These are phyloP conservation scores for Paecilomyces niveus DNA, from an alignment of 2,329 filamentous ascomycete genomes.

Conservation along the genomic window DNA sequence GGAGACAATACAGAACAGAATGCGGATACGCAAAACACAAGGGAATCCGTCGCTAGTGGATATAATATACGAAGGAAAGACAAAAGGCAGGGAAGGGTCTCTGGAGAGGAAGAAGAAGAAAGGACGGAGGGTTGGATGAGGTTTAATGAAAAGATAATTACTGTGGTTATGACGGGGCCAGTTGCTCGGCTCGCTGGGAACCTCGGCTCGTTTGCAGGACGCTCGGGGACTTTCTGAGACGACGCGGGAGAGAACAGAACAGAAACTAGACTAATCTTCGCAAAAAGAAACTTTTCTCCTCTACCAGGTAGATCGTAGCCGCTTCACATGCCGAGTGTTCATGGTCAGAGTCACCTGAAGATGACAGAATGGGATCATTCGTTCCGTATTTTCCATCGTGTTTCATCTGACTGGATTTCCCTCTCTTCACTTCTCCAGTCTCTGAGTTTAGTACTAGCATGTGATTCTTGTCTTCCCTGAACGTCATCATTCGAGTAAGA, in stretches of 20 bases:
- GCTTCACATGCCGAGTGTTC: not conserved
- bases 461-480: not conserved
- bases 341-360: not conserved
- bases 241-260: not conserved
- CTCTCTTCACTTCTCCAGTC: not conserved
- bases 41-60: not conserved
- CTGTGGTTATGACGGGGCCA: conserved; percentile 5
- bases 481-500: not conserved
- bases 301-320: not conserved
- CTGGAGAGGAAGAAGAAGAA: conserved; percentile 6
- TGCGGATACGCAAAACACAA: not conserved
- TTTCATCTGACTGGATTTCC: not conserved
- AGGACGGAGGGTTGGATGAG: conserved; percentile 11
- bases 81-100: conserved; percentile 8
- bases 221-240: not conserved
- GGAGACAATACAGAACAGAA: conserved; percentile 1
- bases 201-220: conserved; percentile 25
- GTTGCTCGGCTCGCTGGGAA: conserved; percentile 25
- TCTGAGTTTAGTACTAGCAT: not conserved
- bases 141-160: conserved; percentile 13
- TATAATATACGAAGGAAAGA: conserved; percentile 6
- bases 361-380: no score
- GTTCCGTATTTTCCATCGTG: no score
- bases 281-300: not conserved
- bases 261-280: no score